Evolutionary conservation across 306 rosid genomes (phyloP), one percentile per base, ranked within the genome.

Genomic region (Styphnolobium japonicum): DNA sequence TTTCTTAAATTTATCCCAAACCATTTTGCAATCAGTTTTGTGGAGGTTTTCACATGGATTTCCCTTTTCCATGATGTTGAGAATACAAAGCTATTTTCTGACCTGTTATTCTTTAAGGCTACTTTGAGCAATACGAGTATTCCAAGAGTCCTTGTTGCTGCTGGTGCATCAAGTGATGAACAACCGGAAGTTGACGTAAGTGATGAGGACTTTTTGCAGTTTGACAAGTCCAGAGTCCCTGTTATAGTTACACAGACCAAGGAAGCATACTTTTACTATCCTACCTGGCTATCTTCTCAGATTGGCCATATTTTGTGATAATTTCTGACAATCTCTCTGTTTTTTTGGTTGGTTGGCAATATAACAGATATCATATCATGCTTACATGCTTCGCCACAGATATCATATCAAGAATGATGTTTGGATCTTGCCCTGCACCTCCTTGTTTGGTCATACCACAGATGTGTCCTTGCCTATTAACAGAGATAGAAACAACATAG

Each of bases 151-250:
- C 75, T 83, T n/a, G 92, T 92, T 56, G 83, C 91, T 3, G 87
- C 87, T 3, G 85, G 79, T 76, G 87, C 88, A 48, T 75, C 89
- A 27, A 91, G 71, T 23, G 89, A 94, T 51, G 89, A 86, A 39
- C 83, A 89, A 56, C 95, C 94, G 2, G 95, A 94, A 88, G 88
- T 91, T 58, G 97, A 94, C 3, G 22, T 92, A 40, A 91, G 95
- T 0, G 97, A 94, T 0, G 98, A 94, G 80, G 98, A 94, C 87
- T 91, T 91, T 84, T 71, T 94, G 67, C 98, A 89, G 82, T 92
- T 91, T 23, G 95, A 94, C 84, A 91, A 97, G 37, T 89, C 97
- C 11, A 86, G 83, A n/a, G 45, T 94, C 80, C 97, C 97, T 46
- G 97, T 83, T 40, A 88, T 94, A 49, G 86, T 94, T 84, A 92